A percentile compares a stretch with the other conserved stretches of the same genome.
Conservation (phyloP, 164 flowering plant species). For the Annona squamosa region DNA sequence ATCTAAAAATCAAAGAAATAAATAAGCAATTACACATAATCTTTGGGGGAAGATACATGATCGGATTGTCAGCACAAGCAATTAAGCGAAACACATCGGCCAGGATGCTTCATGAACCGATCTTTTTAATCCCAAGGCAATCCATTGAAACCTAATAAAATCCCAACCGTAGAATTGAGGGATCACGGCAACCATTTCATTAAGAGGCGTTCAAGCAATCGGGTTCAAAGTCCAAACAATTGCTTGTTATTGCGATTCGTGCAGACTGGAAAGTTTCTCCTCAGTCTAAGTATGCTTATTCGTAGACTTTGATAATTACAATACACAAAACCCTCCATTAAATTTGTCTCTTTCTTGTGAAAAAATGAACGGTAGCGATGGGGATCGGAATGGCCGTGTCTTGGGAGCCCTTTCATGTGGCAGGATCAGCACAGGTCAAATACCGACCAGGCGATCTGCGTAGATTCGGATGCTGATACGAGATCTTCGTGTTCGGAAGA, state of each 20-base stretch:
- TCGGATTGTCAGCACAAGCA: no score
- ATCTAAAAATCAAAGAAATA: no score
- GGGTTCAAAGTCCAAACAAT: background rate
- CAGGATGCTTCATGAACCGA: no score
- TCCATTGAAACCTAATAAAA: background rate
- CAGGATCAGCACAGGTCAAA: background rate
- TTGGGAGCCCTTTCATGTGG: background rate
- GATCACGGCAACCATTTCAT: background rate
- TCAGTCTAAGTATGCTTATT: background rate
- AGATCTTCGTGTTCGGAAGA: slow-evolving; percentile 5
- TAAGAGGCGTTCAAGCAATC: background rate
- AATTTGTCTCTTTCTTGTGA: slow-evolving; percentile 8
- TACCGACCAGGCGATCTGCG: background rate
- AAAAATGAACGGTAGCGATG: background rate
- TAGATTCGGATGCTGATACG: slow-evolving; percentile 2
- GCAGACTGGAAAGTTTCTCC: background rate
- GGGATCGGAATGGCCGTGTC: background rate
- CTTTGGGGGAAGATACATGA: no score
- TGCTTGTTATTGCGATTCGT: background rate
- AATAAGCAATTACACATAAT: no score
- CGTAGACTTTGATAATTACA: background rate
- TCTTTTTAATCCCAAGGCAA: no score
- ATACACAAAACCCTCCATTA: slow-evolving; percentile 5
- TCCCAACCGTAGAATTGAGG: background rate
- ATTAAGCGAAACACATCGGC: no score